Evolutionary conservation across 2,329 filamentous ascomycete species (phyloP).

Genomic region (Fusarium siculi): DNA sequence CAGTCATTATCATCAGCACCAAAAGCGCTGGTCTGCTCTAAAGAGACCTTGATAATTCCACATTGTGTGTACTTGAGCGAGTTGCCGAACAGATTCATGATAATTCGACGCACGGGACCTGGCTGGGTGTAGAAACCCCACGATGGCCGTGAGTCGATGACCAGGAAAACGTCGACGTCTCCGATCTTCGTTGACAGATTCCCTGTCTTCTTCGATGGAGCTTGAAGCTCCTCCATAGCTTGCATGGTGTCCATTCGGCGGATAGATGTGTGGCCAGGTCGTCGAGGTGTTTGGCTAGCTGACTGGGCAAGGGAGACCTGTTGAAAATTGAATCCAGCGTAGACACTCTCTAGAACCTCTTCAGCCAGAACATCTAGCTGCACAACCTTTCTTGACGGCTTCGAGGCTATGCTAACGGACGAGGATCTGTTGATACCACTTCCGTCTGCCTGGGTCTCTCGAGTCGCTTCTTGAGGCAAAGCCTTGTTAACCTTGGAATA

Average conservation of each 20-base stretch:
- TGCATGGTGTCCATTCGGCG: conserved; percentile 53
- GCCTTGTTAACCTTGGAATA: conserved; percentile 65
- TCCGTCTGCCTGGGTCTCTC: neutral
- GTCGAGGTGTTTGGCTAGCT: conserved; percentile 5
- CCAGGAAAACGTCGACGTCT: conserved; percentile 45
- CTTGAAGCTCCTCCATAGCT: conserved; percentile 47
- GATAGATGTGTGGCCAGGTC: conserved; percentile 26
- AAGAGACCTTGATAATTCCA: conserved; percentile 47
- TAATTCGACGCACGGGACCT: conserved; percentile 62
- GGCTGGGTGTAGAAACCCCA: conserved; percentile 67
- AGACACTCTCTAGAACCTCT: conserved; percentile 60
- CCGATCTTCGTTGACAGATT: conserved; percentile 25
- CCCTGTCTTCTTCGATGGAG: neutral
- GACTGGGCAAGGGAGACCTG: conserved; percentile 38
- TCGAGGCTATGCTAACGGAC: conserved; percentile 8
- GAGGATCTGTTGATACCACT: neutral
- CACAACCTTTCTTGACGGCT: conserved; percentile 39
- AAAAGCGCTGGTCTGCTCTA: conserved; percentile 35
- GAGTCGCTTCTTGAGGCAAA: conserved; percentile 4
- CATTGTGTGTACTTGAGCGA: conserved; percentile 67
- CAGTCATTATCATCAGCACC: conserved; percentile 1
- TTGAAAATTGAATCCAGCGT: conserved; percentile 57
- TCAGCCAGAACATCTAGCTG: conserved; percentile 56
- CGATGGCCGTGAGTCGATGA: conserved; percentile 54
- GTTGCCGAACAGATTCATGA: conserved; percentile 73